Conservation (phyloP, 1,139 yeast genomes). For the Candida tropicalis region DNA sequence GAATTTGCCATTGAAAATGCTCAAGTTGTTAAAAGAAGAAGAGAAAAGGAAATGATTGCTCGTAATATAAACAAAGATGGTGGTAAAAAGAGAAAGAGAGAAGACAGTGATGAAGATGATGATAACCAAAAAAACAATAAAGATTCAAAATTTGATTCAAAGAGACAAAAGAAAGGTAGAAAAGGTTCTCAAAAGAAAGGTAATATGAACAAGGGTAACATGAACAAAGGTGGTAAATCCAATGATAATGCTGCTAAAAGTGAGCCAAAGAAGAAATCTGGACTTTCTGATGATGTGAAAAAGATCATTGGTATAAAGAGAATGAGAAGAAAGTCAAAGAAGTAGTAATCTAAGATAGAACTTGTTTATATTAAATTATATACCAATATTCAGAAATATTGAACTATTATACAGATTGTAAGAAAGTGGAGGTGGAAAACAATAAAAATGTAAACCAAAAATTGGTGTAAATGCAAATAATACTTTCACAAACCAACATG, state of each 20-base stretch:
- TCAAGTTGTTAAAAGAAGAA: conserved; percentile 86
- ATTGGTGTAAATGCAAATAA: too few species aligned
- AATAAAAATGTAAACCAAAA: too few species aligned
- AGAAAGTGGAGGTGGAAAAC: too few species aligned
- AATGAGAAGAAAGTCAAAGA: conserved; percentile 59
- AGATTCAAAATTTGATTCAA: conserved; percentile 12
- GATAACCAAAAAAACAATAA: conserved; percentile 19
- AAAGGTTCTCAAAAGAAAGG: conserved; percentile 42
- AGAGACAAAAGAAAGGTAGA: conserved; percentile 21
- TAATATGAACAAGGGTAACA: conserved; percentile 45
- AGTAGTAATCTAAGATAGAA: conserved; percentile 17
- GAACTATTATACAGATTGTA: conserved; percentile 3
- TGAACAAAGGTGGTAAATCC: conserved; percentile 19
- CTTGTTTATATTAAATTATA: neutral
- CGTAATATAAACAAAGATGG: conserved; percentile 34
- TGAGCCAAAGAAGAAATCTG: conserved; percentile 34
- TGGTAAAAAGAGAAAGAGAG: conserved; percentile 22
- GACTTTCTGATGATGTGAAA: conserved; percentile 56
- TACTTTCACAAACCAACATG: too few species aligned
- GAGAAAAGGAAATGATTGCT: conserved; percentile 61
- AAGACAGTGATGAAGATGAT: conserved; percentile 25
- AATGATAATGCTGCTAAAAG: conserved; percentile 15
- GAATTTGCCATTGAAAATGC: conserved; percentile 98
- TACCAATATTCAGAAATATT: neutral
- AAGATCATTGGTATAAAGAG: conserved; percentile 70